Percentiles rank a stretch among this genome's conserved stretches.
Evolutionary conservation across 768 basidiomycete genomes (phyloP).

Genomic region (Trametes villosa): DNA sequence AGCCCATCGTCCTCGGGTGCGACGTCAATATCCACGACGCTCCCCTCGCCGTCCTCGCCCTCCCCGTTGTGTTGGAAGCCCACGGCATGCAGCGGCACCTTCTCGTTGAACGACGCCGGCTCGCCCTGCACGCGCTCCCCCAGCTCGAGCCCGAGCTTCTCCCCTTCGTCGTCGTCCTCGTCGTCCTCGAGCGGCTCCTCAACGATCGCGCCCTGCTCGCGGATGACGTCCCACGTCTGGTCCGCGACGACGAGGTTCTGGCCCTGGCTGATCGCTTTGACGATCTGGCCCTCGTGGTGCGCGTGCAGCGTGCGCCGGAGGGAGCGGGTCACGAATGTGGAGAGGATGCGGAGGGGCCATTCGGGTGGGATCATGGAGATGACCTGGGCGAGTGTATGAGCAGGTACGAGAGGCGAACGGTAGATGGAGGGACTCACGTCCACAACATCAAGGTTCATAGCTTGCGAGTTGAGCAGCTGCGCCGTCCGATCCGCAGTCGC

Average conservation of each 20-base stretch:
- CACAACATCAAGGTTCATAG: constrained; percentile 72
- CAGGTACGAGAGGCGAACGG: background rate
- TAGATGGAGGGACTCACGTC: constrained; percentile 57
- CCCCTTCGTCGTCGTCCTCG: constrained; percentile 39
- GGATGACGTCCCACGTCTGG: constrained; percentile 56
- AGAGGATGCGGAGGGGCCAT: constrained; percentile 76
- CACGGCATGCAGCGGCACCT: constrained; percentile 15
- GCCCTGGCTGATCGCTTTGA: constrained; percentile 77
- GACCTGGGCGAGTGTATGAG: constrained; percentile 47
- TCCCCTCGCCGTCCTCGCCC: background rate
- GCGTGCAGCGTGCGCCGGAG: constrained; percentile 76
- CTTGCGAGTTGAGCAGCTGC: constrained; percentile 78
- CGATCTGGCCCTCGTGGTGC: constrained; percentile 69
- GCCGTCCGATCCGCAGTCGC: constrained; percentile 61
- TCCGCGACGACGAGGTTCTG: constrained; percentile 80
- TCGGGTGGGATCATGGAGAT: constrained; percentile 67
- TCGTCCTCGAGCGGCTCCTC: constrained; percentile 59
- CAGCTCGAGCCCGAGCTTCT: constrained; percentile 23
- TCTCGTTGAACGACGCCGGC: constrained; percentile 32
- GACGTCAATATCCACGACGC: constrained; percentile 18
- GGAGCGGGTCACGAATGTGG: constrained; percentile 79
- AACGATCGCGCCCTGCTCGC: constrained; percentile 67
- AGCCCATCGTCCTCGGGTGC: background rate
- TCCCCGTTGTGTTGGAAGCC: background rate
- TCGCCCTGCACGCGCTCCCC: constrained; percentile 25